Evolutionary conservation across 345 rosid genomes (phyloP).

Genomic region (Stellera chamaejasme): DNA sequence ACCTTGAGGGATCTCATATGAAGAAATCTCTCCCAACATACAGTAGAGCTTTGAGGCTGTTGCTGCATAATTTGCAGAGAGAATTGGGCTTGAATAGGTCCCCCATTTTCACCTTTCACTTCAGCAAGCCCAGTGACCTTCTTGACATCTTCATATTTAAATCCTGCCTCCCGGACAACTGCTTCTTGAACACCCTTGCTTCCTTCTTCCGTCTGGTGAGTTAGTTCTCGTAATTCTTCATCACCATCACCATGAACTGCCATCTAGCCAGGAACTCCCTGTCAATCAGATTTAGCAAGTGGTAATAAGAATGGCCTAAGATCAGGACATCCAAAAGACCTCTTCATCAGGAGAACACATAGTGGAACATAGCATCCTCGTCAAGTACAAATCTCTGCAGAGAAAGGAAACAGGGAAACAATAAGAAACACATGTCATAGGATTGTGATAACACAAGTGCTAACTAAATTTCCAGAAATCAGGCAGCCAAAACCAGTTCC

Average conservation of each 20-base stretch:
- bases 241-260: slow-evolving; percentile 29
- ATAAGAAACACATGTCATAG: slow-evolving; percentile 12
- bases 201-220: slow-evolving; percentile 21
- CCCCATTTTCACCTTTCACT: slow-evolving; percentile 29
- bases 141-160: slow-evolving; percentile 16
- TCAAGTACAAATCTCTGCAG: slow-evolving; percentile 19
- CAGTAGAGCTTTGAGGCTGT: slow-evolving; percentile 34
- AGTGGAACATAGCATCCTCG: slow-evolving; percentile 22
- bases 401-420: slow-evolving; percentile 15
- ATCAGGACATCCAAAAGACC: slow-evolving; percentile 14
- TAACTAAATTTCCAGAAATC: slow-evolving; percentile 6
- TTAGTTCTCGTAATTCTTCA: slow-evolving; percentile 25
- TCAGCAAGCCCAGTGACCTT: slow-evolving; percentile 22
- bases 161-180: slow-evolving; percentile 20
- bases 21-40: slow-evolving; percentile 79
- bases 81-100: slow-evolving; percentile 23
- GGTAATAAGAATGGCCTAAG: slow-evolving; percentile 18
- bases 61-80: slow-evolving; percentile 33
- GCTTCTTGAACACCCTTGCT: slow-evolving; percentile 20
- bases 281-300: slow-evolving; percentile 30
- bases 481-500: slow-evolving; percentile 1
- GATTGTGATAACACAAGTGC: slow-evolving; percentile 2
- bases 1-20: slow-evolving; percentile 56
- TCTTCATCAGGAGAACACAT: slow-evolving; percentile 22
- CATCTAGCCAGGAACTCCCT: slow-evolving; percentile 43